Evolutionary conservation across 768 basidiomycete genomes (phyloP).

Genomic region (Lactarius vividus): DNA sequence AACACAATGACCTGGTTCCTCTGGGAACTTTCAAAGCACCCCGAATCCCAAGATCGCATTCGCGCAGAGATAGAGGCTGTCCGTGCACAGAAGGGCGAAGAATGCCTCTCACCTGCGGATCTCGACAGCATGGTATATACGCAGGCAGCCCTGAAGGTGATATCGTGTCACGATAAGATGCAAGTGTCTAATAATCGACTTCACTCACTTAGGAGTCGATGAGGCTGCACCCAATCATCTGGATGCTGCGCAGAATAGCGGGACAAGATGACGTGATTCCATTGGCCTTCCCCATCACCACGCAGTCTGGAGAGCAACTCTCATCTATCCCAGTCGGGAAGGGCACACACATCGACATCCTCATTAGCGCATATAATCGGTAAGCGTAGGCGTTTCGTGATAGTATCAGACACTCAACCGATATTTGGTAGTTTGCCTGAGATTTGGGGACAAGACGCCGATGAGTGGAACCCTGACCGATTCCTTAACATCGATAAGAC

Average conservation of each 20-base stretch:
- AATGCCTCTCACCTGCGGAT: constrained; percentile 5
- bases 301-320: constrained; percentile 21
- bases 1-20: constrained; percentile 23
- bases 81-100: constrained; percentile 12
- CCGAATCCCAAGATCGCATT: constrained; percentile 22
- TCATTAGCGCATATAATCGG: constrained; percentile 24
- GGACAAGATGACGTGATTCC: constrained; percentile 26
- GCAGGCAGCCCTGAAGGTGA: constrained; percentile 24
- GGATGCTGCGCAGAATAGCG: constrained; percentile 11
- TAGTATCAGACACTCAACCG: neutral
- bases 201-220: constrained; percentile 21
- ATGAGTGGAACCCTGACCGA: constrained; percentile 26
- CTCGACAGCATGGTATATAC: constrained; percentile 23
- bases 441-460: constrained; percentile 26
- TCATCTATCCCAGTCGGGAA: constrained; percentile 22
- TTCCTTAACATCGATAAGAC: constrained; percentile 23
- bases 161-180: neutral
- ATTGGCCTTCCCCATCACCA: constrained; percentile 20
- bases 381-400: neutral
- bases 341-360: constrained; percentile 23
- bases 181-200: neutral
- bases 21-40: constrained; percentile 26
- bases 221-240: constrained; percentile 25
- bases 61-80: constrained; percentile 21
- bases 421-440: constrained; percentile 15